Conservation (phyloP, 257 asterid genomes). For the Salvia rosmarinus region DNA sequence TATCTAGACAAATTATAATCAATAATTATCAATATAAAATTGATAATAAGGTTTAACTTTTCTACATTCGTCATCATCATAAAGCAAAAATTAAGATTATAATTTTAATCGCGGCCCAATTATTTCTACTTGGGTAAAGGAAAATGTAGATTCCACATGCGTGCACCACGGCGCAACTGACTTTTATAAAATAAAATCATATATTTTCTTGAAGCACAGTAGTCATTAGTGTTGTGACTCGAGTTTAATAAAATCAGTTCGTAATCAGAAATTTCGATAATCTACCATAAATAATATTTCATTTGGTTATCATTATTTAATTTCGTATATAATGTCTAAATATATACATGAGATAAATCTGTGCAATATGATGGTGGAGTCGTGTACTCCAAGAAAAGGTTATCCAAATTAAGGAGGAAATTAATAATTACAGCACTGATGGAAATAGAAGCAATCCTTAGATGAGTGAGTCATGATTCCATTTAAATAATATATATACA, state of each 20-base stretch:
- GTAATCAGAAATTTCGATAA: not conserved
- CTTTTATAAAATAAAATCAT: not conserved
- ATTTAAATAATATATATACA: conserved; percentile 20
- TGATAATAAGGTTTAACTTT: conserved; percentile 1
- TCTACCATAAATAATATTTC: not conserved
- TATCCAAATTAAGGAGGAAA: conserved; percentile 31
- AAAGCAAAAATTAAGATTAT: not conserved
- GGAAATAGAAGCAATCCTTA: conserved; percentile 27
- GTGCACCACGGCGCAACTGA: conserved; percentile 24
- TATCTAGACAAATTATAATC: conserved; percentile 26
- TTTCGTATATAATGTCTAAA: not conserved
- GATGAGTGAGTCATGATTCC: conserved; percentile 11
- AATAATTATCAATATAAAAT: conserved; percentile 28
- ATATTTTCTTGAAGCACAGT: not conserved
- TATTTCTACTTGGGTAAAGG: conserved; percentile 18
- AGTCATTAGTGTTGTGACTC: not conserved
- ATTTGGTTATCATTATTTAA: not conserved
- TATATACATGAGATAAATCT: not conserved
- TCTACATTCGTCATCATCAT: conserved; percentile 24
- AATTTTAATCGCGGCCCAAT: conserved; percentile 16
- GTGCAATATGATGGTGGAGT: not conserved
- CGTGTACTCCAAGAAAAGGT: conserved; percentile 19
- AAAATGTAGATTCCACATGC: conserved; percentile 24
- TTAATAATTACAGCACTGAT: conserved; percentile 38
- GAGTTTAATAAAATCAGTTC: not conserved